A percentile compares a stretch with the other conserved stretches of the same genome.
phyloP scores from a whole-genome alignment of 2,329 filamentous ascomycete genomes.

The Sporothrix variecibatus region DNA sequence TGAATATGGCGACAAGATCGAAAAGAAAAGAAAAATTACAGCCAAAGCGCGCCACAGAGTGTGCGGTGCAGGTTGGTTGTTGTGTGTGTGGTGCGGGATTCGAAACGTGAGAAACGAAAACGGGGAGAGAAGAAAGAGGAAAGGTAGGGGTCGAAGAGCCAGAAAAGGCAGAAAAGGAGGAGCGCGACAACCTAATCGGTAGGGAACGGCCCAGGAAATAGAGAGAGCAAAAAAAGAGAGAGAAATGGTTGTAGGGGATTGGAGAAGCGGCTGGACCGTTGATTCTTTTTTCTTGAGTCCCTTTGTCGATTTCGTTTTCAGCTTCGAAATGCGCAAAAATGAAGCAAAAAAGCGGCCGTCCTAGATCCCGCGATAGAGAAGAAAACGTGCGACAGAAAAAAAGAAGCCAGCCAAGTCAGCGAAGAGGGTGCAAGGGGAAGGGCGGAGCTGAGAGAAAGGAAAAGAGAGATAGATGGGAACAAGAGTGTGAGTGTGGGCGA shows the following conservation, averaged over 20 bases:
- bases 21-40: slow-evolving; percentile 10
- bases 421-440: neutral
- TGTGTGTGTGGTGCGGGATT: slow-evolving; percentile 24
- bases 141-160: slow-evolving; percentile 16
- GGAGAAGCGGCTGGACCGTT: neutral
- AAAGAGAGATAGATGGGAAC: neutral
- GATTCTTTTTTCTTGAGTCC: neutral
- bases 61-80: neutral
- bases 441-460: neutral
- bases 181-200: slow-evolving; percentile 22
- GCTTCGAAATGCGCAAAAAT: neutral
- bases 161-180: slow-evolving; percentile 18
- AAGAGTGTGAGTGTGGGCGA: slow-evolving; percentile 7
- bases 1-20: slow-evolving; percentile 19
- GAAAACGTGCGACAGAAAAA: slow-evolving; percentile 8
- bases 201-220: neutral
- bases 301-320: neutral
- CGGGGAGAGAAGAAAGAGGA: slow-evolving; percentile 16
- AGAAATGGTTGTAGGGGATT: neutral
- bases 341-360: neutral
- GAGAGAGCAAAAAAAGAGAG: neutral
- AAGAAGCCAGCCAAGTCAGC: neutral
- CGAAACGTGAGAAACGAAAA: slow-evolving; percentile 26
- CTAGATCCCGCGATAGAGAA: neutral
- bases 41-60: slow-evolving; percentile 26